Conservation (phyloP, 441 rosid genomes). For the Heliophila coronopifolia region DNA sequence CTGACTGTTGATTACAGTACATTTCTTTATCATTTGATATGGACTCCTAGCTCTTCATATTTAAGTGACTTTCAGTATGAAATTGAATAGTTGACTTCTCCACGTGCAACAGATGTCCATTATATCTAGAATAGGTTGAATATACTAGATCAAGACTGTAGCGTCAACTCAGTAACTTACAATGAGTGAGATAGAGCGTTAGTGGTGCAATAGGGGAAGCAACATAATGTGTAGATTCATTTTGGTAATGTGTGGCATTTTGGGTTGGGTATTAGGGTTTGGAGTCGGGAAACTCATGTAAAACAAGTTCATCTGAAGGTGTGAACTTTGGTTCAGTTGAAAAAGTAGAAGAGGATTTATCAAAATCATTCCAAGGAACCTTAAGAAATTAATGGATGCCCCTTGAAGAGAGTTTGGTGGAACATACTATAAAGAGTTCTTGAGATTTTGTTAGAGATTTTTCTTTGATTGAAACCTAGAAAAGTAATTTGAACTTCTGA, state of each 20-base stretch:
- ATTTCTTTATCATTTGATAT: conserved; percentile 13
- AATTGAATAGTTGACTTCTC: conserved; percentile 5
- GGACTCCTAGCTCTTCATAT: conserved; percentile 2
- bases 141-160: conserved; percentile 5
- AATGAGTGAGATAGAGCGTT: not conserved
- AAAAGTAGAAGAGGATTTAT: not conserved
- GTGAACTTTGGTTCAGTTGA: not conserved
- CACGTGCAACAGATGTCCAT: conserved; percentile 1
- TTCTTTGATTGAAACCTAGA: not conserved
- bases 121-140: conserved; percentile 10
- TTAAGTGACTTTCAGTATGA: conserved; percentile 7
- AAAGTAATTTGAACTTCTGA: conserved; percentile 8
- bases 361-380: not conserved
- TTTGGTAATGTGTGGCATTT: not conserved
- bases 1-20: conserved; percentile 11
- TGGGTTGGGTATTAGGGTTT: not conserved
- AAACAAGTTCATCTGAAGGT: not conserved
- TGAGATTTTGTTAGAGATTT: not conserved
- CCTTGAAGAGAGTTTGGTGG: not conserved
- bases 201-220: conserved; percentile 12
- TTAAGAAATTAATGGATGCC: not conserved
- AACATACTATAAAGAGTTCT: not conserved
- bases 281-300: not conserved
- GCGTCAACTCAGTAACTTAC: not conserved
- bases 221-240: conserved; percentile 3